Evolutionary conservation across 2,329 filamentous ascomycete genomes (phyloP).

Genomic region (Xylaria sp.): DNA sequence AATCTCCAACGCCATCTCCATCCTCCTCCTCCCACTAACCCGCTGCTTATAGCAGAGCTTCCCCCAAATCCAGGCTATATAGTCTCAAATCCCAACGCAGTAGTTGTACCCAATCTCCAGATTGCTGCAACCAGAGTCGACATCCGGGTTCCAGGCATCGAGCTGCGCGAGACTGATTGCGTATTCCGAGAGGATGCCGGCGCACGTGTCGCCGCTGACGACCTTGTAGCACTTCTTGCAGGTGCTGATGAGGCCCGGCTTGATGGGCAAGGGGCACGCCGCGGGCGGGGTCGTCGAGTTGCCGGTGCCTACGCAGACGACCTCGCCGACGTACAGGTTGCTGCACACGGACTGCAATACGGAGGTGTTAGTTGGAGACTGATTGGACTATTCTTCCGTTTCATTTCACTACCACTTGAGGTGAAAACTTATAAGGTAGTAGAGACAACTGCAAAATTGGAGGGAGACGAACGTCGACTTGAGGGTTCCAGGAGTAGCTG

Average conservation of each 20-base stretch:
- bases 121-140: conserved; percentile 40
- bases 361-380: neutral
- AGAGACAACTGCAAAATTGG: neutral
- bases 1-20: neutral
- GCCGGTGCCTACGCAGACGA: conserved; percentile 40
- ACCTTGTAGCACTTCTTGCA: conserved; percentile 44
- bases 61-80: neutral
- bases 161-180: conserved; percentile 37
- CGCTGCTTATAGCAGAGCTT: neutral
- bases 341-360: conserved; percentile 34
- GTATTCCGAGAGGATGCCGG: conserved; percentile 22
- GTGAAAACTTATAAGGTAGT: neutral
- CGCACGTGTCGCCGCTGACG: conserved; percentile 41
- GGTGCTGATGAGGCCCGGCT: conserved; percentile 34
- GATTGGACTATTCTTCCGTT: neutral
- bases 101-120: conserved; percentile 45
- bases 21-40: neutral
- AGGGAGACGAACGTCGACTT: conserved; percentile 35
- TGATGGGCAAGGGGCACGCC: conserved; percentile 40
- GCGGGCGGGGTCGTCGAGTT: conserved; percentile 16
- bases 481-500: conserved; percentile 38
- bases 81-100: conserved; percentile 40
- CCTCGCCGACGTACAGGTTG: conserved; percentile 41
- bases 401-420: neutral
- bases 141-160: conserved; percentile 42